Base-by-base conservation (phyloP, 1,284 basidiomycete genomes). In the Malassezia yamatoensis region DNA sequence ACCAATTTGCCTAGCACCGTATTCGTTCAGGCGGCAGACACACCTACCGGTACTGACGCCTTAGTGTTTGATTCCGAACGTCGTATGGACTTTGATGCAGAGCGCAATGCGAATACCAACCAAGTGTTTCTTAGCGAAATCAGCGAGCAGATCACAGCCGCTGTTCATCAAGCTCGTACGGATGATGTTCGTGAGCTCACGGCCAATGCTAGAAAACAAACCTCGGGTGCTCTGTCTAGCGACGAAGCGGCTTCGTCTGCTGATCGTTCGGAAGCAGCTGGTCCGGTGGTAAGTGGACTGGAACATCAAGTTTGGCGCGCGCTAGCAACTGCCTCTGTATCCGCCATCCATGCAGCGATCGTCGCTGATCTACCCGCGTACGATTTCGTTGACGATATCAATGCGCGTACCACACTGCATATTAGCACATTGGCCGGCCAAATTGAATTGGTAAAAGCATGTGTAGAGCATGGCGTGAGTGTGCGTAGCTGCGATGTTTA, bases 311-410 rank as follows among this genome's bases (percentile, higher is more conserved):
- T 74, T 6, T 74, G 72, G 72, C 57, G 68, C 13, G 70, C 72
- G 32, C 54, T 74, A 6, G 58, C 71, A 42, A 60, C 68, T n/a
- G 61, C 66, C 3, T 60, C 65, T 20, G 52, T 49, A 10, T 52
- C 56, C 2, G 64, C 70, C 10, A 60, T 72, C 21, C 44, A 64
- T n/a, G 60, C 61, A 2, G 67, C 68, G 8, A 59, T 74, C 36
- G 41, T 56, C n/a, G 62, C 65, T 3, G 49, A 53, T 15, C 55
- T 74, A 0, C 65, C 96, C 69, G 88, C 96, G 77, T 96, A 88
- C 74, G 79, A 80, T 49, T 96, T 90, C 70, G 81, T 96, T 40
- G 94, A 98, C 74, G 90, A 96, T 68, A 98, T 99, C 79, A 98
- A 96, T 74, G 88, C 87, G 34, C 83, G 94, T 32, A 91, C 87